Evolutionary conservation across 202 grass and related monocot genomes (phyloP).

Genomic region (Carex arenaria): DNA sequence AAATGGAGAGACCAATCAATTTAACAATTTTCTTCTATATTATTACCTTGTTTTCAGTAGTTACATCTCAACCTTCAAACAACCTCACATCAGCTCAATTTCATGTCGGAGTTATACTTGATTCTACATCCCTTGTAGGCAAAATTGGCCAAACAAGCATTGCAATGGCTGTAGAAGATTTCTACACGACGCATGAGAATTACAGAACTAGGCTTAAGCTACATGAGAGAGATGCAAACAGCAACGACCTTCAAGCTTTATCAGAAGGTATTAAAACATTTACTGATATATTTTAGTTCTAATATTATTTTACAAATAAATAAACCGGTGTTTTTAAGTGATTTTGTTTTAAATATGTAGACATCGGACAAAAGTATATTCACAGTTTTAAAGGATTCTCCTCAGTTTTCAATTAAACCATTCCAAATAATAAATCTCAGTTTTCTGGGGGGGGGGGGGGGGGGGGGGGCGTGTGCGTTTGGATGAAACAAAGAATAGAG

Average conservation of each 20-base stretch:
- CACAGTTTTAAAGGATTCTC: too few relatives aligned
- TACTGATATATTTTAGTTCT: too few relatives aligned
- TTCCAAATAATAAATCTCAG: too few relatives aligned
- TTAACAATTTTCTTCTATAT: background rate
- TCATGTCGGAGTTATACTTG: slow-evolving; percentile 28
- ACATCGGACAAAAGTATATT: too few relatives aligned
- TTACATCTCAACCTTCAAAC: background rate
- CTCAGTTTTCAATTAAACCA: too few relatives aligned
- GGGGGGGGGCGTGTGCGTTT: too few relatives aligned
- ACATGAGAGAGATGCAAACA: background rate
- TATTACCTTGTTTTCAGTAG: background rate
- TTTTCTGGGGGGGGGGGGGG: too few relatives aligned
- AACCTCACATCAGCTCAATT: background rate
- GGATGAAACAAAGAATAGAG: too few relatives aligned
- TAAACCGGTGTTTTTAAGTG: too few relatives aligned
- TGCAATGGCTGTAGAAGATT: slow-evolving; percentile 23
- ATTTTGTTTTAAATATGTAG: too few relatives aligned
- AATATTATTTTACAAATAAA: too few relatives aligned
- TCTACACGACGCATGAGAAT: slow-evolving; percentile 4
- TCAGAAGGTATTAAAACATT: slow-evolving; percentile 8
- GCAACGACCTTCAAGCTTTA: slow-evolving; percentile 4
- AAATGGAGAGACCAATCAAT: background rate
- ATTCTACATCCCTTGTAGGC: background rate
- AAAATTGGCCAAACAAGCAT: slow-evolving; percentile 4
- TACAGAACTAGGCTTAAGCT: background rate